phyloP scores from a whole-genome alignment of 2,329 filamentous ascomycete genomes.

The Monosporascus sp. region DNA sequence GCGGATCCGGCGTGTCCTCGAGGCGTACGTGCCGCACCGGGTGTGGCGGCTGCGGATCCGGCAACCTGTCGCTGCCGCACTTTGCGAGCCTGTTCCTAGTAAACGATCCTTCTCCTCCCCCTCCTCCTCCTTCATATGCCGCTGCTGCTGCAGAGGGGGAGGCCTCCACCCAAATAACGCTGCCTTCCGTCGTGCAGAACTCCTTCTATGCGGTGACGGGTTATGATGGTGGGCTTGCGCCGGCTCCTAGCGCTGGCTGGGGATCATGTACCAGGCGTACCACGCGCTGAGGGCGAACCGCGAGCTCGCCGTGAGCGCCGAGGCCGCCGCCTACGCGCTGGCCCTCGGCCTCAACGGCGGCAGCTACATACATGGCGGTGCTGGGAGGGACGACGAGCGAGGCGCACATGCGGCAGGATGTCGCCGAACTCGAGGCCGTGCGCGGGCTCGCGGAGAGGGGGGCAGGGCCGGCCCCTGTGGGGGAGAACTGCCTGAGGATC shows the following conservation, averaged over 20 bases:
- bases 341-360: conserved; percentile 38
- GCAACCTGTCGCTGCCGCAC: too few species aligned
- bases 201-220: conserved; percentile 56
- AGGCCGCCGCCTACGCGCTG: conserved; percentile 42
- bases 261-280: conserved; percentile 47
- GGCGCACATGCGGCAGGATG: conserved; percentile 43
- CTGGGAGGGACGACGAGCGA: conserved; percentile 41
- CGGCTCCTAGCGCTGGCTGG: conserved; percentile 37
- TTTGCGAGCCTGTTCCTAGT: too few species aligned
- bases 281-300: conserved; percentile 48
- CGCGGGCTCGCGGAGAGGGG: conserved; percentile 21
- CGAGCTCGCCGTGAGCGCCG: conserved; percentile 26
- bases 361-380: conserved; percentile 25
- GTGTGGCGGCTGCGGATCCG: not conserved
- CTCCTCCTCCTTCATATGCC: too few species aligned
- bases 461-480: not conserved
- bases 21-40: conserved; percentile 55
- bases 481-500: too few species aligned
- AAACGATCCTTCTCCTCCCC: too few species aligned
- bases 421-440: conserved; percentile 37
- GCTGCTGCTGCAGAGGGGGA: too few species aligned
- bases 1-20: conserved; percentile 60
- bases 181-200: conserved; percentile 65
- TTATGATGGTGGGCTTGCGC: conserved; percentile 60
- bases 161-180: conserved; percentile 6